Base-by-base conservation (phyloP, 2,329 filamentous ascomycete species). In the Colletotrichum sp. region DNA sequence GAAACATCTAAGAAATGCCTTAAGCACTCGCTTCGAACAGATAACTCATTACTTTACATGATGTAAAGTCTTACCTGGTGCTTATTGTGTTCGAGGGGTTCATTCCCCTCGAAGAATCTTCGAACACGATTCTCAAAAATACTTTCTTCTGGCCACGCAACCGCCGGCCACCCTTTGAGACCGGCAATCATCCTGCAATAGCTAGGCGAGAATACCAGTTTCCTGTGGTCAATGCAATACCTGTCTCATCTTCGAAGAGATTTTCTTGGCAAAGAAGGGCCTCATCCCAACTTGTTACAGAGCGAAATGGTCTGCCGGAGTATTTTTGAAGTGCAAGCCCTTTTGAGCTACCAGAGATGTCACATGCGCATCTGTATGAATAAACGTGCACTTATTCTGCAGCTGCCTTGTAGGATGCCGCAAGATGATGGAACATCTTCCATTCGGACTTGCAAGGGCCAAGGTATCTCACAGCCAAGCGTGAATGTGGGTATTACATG, bases 1-100 rank as follows among this genome's bases (percentile, higher is more conserved):
- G 34, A 36, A 36, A 36, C 15, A 0, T 36, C 15, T 16, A 18
- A 39, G 18, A 6, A n/a, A 0, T 43, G 0, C 18, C 0, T 0
- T n/a, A 43, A 43, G 39, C 39, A n/a, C 18, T 0, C 39, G 16
- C 18, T 5, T 43, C 18, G 18, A 43, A n/a, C 39, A 18, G 39
- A 0, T 2, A 2, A 10, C 8, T 6, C 8, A 43, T 43, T 3
- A 39, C 39, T 4, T 43, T 6, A n/a, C 39, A 43, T 43, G 9
- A 43, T 43, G 39, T 43, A 43, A 10, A 43, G 39, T 43, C 18
- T 43, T n/a, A 43, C 39, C 5, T n/a, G 16, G 4, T 43, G 39
- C 18, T n/a, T 43, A 0, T 1, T 43, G 18, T 43, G 8, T 3
- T 43, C 39, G 39, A 43, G 5, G 39, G 18, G 16, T 43, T 43